Conservation (phyloP, 805 yeast genomes). For the Saturnispora dispora region DNA sequence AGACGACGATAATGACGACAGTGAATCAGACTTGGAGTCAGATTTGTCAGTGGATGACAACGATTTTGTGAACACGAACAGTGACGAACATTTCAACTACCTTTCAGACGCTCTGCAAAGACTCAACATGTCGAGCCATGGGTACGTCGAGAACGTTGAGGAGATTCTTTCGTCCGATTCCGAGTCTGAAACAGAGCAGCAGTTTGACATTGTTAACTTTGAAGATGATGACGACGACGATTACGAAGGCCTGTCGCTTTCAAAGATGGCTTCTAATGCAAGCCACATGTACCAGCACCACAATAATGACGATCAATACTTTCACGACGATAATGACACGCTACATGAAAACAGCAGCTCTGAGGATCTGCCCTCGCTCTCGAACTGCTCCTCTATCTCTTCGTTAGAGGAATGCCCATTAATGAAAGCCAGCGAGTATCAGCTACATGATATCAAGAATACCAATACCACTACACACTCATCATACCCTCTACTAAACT, state of each 20-base stretch:
- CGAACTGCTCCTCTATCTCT: conserved; percentile 2
- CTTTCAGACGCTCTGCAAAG: conserved; percentile 1
- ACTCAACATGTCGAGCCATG: not conserved
- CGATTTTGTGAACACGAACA: not conserved
- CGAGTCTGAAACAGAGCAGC: not conserved
- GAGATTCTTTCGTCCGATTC: conserved; percentile 6
- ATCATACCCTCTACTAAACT: not conserved
- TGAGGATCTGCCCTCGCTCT: conserved; percentile 3
- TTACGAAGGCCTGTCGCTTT: not conserved
- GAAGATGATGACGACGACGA: conserved; percentile 4
- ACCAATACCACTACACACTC: not conserved
- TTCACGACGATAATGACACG: conserved; percentile 1
- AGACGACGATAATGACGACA: not conserved
- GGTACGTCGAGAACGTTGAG: conserved; percentile 1
- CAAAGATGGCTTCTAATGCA: conserved; percentile 1
- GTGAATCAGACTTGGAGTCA: not conserved
- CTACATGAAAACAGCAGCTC: not conserved
- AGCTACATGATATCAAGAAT: not conserved
- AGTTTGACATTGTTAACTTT: not conserved
- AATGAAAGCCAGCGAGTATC: not conserved
- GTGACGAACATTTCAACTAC: not conserved
- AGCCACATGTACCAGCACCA: conserved; percentile 8
- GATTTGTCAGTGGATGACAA: not conserved
- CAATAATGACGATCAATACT: not conserved
- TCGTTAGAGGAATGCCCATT: conserved; percentile 4